These are phyloP conservation scores for Solanum sejunctum DNA, from an alignment of 257 asterid species.

Conservation along the genomic window DNA sequence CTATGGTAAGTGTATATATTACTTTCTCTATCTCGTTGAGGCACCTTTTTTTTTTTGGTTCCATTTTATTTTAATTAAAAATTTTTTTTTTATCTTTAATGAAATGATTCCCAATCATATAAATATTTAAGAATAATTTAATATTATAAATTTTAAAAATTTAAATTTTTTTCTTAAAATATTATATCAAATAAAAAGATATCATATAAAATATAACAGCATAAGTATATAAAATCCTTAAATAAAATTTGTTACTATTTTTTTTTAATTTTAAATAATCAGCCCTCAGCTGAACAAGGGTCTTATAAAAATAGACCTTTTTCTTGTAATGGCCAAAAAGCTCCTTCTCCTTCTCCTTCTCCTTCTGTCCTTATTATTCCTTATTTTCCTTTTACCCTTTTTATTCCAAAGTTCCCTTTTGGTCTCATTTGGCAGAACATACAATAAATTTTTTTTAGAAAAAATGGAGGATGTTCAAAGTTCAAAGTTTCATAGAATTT, in stretches of 20 bases:
- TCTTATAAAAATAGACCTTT: neutral
- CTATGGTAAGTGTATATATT: too few species aligned
- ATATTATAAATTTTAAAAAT: too few species aligned
- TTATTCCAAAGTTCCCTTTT: neutral
- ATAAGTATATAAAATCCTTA: neutral
- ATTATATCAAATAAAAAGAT: fast-evolving
- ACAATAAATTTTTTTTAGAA: neutral
- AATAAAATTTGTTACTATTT: neutral
- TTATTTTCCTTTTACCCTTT: neutral
- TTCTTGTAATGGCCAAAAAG: neutral
- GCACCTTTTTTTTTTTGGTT: too few species aligned
- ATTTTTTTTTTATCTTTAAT: too few species aligned
- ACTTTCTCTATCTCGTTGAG: too few species aligned
- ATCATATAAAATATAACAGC: too few species aligned
- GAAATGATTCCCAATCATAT: too few species aligned
- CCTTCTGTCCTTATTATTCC: neutral
- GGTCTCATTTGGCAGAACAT: neutral
- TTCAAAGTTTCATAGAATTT: slow-evolving; percentile 64
- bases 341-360: neutral
- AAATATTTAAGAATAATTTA: too few species aligned
- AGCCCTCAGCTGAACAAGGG: neutral
- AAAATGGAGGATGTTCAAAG: slow-evolving; percentile 36
- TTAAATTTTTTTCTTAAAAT: too few species aligned
- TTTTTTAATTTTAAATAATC: too few species aligned
- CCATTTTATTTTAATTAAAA: too few species aligned